Conservation (phyloP, 805 yeast genomes). For the Cyberlindnera petersonii region DNA sequence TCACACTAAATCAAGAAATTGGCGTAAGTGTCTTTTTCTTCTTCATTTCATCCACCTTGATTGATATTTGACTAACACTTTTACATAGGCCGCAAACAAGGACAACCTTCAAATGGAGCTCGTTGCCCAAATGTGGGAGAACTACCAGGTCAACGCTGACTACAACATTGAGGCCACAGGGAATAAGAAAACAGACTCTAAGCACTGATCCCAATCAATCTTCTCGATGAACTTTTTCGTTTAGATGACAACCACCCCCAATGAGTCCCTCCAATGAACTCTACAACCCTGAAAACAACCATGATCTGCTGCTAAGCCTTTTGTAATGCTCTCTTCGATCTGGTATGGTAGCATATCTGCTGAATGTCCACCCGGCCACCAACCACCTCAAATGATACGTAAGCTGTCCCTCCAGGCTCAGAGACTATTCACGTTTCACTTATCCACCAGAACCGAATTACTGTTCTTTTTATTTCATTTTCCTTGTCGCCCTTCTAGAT, state of each 20-base stretch:
- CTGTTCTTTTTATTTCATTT: too few species aligned
- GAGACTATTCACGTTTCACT: too few species aligned
- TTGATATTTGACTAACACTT: background rate
- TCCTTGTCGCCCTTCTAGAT: too few species aligned
- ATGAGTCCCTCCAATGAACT: too few species aligned
- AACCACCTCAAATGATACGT: background rate
- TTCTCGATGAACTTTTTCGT: background rate
- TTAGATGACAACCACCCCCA: too few species aligned
- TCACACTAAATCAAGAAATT: conserved; percentile 56
- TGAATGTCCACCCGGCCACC: too few species aligned
- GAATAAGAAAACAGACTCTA: conserved; percentile 52
- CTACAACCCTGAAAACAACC: too few species aligned
- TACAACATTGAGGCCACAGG: conserved; percentile 67
- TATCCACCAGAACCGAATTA: too few species aligned
- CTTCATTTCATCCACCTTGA: background rate
- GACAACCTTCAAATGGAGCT: conserved; percentile 68
- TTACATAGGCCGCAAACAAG: conserved; percentile 46
- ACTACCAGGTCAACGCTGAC: conserved; percentile 64
- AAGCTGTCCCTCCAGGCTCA: background rate
- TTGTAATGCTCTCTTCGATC: too few species aligned
- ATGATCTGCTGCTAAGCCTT: too few species aligned
- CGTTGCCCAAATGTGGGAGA: conserved; percentile 75
- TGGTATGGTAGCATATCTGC: too few species aligned
- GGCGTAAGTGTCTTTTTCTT: conserved; percentile 30
- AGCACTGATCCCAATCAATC: conserved; percentile 16